Conservation (phyloP, 169 alveolate genomes). For the Plasmodium coatneyi region DNA sequence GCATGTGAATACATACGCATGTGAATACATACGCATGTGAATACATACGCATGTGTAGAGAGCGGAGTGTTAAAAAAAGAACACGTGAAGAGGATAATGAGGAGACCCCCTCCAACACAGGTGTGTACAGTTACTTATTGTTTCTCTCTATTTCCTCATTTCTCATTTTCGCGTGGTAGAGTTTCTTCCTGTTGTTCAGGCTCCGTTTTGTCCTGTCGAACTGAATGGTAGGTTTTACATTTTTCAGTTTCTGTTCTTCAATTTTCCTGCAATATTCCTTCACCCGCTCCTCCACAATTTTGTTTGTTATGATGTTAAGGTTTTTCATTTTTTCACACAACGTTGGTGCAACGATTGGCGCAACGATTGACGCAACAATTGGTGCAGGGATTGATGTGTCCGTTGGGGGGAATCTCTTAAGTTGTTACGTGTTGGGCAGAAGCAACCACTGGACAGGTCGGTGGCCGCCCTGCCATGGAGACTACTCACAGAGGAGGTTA, state of each 20-base stretch:
- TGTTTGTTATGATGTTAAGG: constrained; percentile 27
- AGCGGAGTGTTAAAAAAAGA: not conserved
- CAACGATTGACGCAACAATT: too few relatives aligned
- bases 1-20: too few relatives aligned
- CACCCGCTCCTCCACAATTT: constrained; percentile 66
- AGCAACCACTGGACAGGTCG: not conserved
- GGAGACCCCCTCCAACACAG: not conserved
- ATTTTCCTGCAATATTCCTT: constrained; percentile 46
- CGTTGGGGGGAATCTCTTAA: not conserved
- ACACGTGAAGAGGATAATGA: not conserved
- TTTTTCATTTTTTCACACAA: constrained; percentile 37
- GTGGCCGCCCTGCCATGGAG: not conserved
- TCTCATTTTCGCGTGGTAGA: constrained; percentile 34
- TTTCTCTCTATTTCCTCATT: constrained; percentile 63
- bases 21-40: too few relatives aligned
- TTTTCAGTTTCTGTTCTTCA: constrained; percentile 54
- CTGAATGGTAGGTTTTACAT: constrained; percentile 36
- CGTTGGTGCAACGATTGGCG: not conserved
- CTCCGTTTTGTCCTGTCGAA: constrained; percentile 11
- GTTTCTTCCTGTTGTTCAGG: constrained; percentile 35
- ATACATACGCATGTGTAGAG: not conserved
- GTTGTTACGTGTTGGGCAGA: not conserved
- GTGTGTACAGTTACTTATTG: constrained; percentile 66
- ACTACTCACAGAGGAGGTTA: not conserved
- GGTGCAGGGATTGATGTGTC: not conserved